Conservation (phyloP, 257 asterid species). For the Vinca minor region DNA sequence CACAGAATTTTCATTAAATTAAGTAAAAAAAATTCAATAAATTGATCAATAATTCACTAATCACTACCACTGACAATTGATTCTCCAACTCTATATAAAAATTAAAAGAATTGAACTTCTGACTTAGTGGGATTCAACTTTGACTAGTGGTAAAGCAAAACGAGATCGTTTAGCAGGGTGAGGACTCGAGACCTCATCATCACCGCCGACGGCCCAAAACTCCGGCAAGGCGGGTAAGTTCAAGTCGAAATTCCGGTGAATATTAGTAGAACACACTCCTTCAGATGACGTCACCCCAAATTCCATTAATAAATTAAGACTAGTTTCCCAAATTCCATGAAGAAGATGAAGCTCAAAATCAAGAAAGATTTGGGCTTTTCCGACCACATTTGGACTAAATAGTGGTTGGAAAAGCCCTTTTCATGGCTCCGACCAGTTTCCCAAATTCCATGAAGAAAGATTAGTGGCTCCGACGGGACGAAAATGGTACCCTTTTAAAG, state of each 20-base stretch:
- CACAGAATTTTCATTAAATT: not conserved
- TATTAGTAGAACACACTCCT: conserved; percentile 40
- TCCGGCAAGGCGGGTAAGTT: conserved; percentile 52
- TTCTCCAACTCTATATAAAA: conserved; percentile 5
- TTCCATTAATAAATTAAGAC: too few relatives aligned
- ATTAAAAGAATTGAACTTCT: conserved; percentile 6
- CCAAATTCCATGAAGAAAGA: too few relatives aligned
- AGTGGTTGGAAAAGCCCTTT: too few relatives aligned
- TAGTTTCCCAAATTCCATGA: too few relatives aligned
- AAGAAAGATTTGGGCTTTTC: too few relatives aligned
- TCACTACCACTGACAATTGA: not conserved
- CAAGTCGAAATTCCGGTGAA: conserved; percentile 48
- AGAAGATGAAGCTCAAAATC: too few relatives aligned
- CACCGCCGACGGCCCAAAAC: conserved; percentile 28
- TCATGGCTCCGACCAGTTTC: too few relatives aligned
- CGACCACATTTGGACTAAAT: too few relatives aligned
- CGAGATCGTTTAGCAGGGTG: conserved; percentile 54
- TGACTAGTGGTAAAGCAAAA: conserved; percentile 23
- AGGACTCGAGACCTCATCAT: conserved; percentile 63
- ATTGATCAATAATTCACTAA: conserved; percentile 3
- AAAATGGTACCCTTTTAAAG: too few relatives aligned
- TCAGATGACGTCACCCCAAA: conserved; percentile 37
- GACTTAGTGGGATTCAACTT: conserved; percentile 15
- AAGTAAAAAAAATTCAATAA: conserved; percentile 10
- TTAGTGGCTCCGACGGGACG: too few relatives aligned